Evolutionary conservation across 2,329 filamentous ascomycete species (phyloP), one percentile per base, ranked within the genome.

Genomic region (Chaetomiaceae sp.): DNA sequence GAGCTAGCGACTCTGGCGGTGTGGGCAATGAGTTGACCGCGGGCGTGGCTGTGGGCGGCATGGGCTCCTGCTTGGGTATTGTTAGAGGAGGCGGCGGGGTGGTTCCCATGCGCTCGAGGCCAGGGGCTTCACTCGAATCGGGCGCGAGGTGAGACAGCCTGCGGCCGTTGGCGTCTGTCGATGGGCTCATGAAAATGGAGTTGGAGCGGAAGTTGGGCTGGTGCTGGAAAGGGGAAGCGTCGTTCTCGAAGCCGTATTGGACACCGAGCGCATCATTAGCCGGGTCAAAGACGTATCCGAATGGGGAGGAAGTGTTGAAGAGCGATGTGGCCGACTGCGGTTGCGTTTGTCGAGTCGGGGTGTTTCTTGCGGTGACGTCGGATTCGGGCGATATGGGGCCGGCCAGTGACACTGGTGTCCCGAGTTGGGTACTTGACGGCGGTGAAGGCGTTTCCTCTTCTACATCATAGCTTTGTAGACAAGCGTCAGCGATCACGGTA

Each of bases 401-500:
- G 55, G 75, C 62, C 54, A 80, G 65, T 55, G 79, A 69, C 55
- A 78, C 68, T 53, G 80, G 69, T 51, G 81, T 68, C 62, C 65
- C 67, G 47, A 71, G 68, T 3, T 65, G 62, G 53, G 66, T 71
- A 6, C 66, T 63, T 21, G 60, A 65, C 20, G 67, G 67, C 56
- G 66, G n/a, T 67, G 67, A 30, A 65, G 69, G 38, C 1, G 56
- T 58, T n/a, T 68, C 75, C 34, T 78, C 73, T 21, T 76, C 75
- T 7, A 74, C 80, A 57, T 91, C 86, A 69, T 95, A 99, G 62
- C 90, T 90, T 67, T 89, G 90, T 63, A 97, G 75, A 63, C 91
- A 95, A 11, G 91, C 90, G 53, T 81, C 82, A 43, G 92, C 86
- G 45, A 99, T 82, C 58, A 89, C 90, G n/a, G 81, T 78, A 66